Base-by-base conservation (phyloP, 305 asterid genomes). In the Solanum aculeatissimum region DNA sequence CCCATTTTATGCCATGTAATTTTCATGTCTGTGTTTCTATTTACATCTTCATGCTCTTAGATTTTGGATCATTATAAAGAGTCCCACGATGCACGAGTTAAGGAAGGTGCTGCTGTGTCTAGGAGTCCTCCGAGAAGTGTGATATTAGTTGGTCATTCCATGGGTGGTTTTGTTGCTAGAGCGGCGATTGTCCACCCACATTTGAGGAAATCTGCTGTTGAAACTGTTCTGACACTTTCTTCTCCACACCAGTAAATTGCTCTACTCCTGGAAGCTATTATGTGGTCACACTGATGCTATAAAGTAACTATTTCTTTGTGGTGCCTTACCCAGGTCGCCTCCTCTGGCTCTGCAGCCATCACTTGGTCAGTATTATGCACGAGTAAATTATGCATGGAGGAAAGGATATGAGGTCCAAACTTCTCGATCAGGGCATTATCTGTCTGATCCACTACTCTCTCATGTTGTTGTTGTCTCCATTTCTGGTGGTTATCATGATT, bases 121-220 rank as follows among this genome's bases (percentile, higher is more conserved):
- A 90, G 92, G 84, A 88, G 85, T 90, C 90, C 85, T 83, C 98
- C 97, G 15, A 92, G 86, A 90, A 97, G 97, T 87, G 98, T 97
- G 87, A 91, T 97, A 74, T 93, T 97, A 90, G 98, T 97, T 90
- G 99, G 99, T 87, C 99, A 97, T 87, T 97, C 99, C 81, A 95
- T 97, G 99, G 99, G 99, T 82, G 99, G 99, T 86, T 97, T 97
- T 91, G 98, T 97, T 90, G 98, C 98, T 82, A 94, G 99, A 89
- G 98, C 99, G 83, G 98, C 96, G 85, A 90, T 91, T 49, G 92
- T 97, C 90, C 98, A 95, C 89, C 98, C 98, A 83, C 87, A 89
- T 83, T 88, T 97, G 92, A 93, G 98, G 91, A 95, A 92, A 92
- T 94, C 90, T 81, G 89, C 98, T 84, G 97, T 97, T 85, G 95